Evolutionary conservation across 2,329 filamentous ascomycete genomes (phyloP), one percentile per base, ranked within the genome.

Genomic region (Stagonosporopsis rhizophila): DNA sequence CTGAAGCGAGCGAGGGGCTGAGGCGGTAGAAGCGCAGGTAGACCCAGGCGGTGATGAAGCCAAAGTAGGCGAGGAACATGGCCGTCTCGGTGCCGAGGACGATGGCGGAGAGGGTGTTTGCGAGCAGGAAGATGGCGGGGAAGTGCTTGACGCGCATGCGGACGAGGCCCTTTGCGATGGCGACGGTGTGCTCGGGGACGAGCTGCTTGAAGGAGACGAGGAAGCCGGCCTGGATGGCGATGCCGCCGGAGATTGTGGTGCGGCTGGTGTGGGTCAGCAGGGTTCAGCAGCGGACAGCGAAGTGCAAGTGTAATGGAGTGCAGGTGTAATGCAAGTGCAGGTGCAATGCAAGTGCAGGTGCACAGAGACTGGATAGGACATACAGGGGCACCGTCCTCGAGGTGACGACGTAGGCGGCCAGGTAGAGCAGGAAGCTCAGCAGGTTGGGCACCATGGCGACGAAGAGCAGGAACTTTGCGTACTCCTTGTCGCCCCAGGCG

Each of bases 161-260:
- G 56, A 98, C 75, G 59, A 96, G 80, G 62, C 92, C 92, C 62
- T 90, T 89, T 80, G 96, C 94, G 56, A 99, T 86, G 4, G 94
- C 95, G 49, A 98, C 94, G 11, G 95, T 99, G 77, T 99, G 95
- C 60, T 96, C 93, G 20, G 95, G 95, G 32, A 98, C 90, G 45
- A 99, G 90, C 78, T 99, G 95, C 79, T 96, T 98, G 79, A 98
- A 96, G 51, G 94, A 91, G 68, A 98, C 91, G 59, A 99, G 89
- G 80, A 98, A 98, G 59, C 90, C 89, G 42, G 95, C 92, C 77
- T 97, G 94, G 55, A 97, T 82, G 15, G 93, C 88, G 61, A 96
- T 89, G 52, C 92, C 93, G 66, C 95, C 95, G 66, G 90, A 91
- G 71, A 98, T 91, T 61, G 90, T 89, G 41, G 90, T 92, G 42